These are phyloP conservation scores for Perilla frutescens DNA, from an alignment of 257 asterid species.

Conservation along the genomic window DNA sequence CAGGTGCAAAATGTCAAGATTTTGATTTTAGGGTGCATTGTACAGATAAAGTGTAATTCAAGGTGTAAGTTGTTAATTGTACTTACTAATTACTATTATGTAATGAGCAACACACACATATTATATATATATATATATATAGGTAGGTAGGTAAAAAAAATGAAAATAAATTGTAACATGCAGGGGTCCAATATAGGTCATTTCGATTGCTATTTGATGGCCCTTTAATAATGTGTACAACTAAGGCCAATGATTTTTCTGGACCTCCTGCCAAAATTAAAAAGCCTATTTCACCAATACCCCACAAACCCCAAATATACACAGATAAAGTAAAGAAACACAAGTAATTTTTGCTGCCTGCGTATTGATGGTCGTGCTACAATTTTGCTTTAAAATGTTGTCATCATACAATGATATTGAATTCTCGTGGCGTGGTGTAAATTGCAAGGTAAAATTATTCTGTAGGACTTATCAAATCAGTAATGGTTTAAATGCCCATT, in stretches of 20 bases:
- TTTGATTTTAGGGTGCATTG: too few relatives aligned
- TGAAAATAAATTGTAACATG: background rate
- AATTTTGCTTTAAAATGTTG: background rate
- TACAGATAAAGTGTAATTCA: too few relatives aligned
- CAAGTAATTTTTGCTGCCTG: background rate
- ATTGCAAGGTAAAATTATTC: background rate
- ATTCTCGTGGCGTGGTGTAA: background rate
- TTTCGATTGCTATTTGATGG: slow-evolving; percentile 8
- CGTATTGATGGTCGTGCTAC: background rate
- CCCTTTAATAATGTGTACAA: slow-evolving; percentile 32
- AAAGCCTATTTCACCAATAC: slow-evolving; percentile 16
- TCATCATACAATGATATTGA: background rate
- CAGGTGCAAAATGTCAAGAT: too few relatives aligned
- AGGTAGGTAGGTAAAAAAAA: background rate
- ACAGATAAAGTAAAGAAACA: background rate
- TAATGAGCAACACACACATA: background rate
- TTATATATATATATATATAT: too few relatives aligned
- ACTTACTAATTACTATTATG: background rate
- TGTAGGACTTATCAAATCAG: background rate
- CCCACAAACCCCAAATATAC: background rate
- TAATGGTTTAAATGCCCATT: too few relatives aligned
- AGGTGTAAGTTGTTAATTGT: too few relatives aligned
- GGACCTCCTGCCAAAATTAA: slow-evolving; percentile 33
- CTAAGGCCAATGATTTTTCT: slow-evolving; percentile 38
- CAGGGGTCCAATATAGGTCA: background rate